Evolutionary conservation across 805 yeast species (phyloP).

Genomic region (Ogataea angusta): DNA sequence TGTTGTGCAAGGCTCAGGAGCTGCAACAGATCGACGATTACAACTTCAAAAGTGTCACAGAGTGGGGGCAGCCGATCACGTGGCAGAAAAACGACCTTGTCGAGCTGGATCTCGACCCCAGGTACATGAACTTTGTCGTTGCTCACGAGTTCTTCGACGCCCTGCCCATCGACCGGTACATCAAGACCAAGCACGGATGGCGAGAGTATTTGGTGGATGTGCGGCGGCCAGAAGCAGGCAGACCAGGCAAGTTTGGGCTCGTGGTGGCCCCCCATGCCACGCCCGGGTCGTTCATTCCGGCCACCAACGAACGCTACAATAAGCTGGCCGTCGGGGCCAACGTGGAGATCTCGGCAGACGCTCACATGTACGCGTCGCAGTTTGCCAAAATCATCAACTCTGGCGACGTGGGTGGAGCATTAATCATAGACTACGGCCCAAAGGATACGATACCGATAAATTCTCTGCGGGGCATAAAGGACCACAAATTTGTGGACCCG

Average conservation of each 20-base stretch:
- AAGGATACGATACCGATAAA: slow-evolving; percentile 58
- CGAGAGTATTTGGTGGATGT: slow-evolving; percentile 71
- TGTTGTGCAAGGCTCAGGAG: slow-evolving; percentile 39
- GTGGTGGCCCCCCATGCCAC: slow-evolving; percentile 58
- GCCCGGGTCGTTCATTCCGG: slow-evolving; percentile 58
- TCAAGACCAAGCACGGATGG: slow-evolving; percentile 68
- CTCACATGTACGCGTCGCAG: slow-evolving; percentile 54
- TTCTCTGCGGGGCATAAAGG: slow-evolving; percentile 67
- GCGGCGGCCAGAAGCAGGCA: slow-evolving; percentile 16
- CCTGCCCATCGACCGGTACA: slow-evolving; percentile 69
- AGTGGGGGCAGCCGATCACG: slow-evolving; percentile 50
- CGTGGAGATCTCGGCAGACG: slow-evolving; percentile 74
- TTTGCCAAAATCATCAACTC: slow-evolving; percentile 41
- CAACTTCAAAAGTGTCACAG: slow-evolving; percentile 37
- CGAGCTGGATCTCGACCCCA: slow-evolving; percentile 34
- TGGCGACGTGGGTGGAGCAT: slow-evolving; percentile 54
- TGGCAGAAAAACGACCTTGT: slow-evolving; percentile 57
- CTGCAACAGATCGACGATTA: slow-evolving; percentile 31
- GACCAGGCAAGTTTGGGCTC: slow-evolving; percentile 42
- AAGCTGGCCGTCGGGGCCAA: slow-evolving; percentile 53
- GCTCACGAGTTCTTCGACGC: slow-evolving; percentile 92
- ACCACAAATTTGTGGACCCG: slow-evolving; percentile 73
- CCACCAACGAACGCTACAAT: slow-evolving; percentile 45
- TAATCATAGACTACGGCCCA: slow-evolving; percentile 79
- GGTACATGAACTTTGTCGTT: slow-evolving; percentile 54